Percentiles rank a stretch among this genome's conserved stretches.
Conservation (phyloP, 495 filamentous ascomycete genomes). For the Penicillium pulvis region DNA sequence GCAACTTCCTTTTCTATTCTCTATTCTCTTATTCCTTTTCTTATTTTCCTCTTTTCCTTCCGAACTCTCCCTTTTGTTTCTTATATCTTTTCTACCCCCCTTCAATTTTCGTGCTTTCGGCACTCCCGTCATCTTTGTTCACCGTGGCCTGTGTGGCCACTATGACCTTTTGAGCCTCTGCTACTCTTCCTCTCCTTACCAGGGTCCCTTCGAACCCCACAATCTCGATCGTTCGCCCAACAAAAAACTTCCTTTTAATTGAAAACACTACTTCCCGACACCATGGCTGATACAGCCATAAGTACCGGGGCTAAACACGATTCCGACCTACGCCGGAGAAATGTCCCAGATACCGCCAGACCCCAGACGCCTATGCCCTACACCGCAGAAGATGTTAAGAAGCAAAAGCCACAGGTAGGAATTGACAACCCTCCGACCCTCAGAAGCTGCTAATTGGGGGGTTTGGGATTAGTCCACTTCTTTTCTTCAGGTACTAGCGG, state of each 20-base stretch:
- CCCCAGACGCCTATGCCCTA: slow-evolving; percentile 36
- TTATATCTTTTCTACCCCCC: slow-evolving; percentile 15
- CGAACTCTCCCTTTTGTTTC: slow-evolving; percentile 3
- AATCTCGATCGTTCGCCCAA: not conserved
- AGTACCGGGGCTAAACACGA: slow-evolving; percentile 69
- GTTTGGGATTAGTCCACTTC: slow-evolving; percentile 30
- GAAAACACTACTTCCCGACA: slow-evolving; percentile 6
- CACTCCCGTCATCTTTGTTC: slow-evolving; percentile 10
- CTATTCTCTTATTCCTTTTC: slow-evolving; percentile 6
- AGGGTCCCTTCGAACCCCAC: not conserved
- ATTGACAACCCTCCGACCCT: not conserved
- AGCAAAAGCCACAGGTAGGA: slow-evolving; percentile 49
- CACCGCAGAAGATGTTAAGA: slow-evolving; percentile 62
- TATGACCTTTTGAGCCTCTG: slow-evolving; percentile 15
- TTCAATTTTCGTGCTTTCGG: slow-evolving; percentile 6
- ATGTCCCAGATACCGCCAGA: slow-evolving; percentile 58
- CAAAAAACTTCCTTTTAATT: not conserved
- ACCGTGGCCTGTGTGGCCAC: slow-evolving; percentile 15
- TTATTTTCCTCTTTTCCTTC: slow-evolving; percentile 14
- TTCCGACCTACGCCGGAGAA: slow-evolving; percentile 73
- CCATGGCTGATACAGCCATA: slow-evolving; percentile 43
- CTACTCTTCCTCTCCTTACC: slow-evolving; percentile 12
- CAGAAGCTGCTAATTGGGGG: not conserved
- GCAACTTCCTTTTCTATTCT: not conserved
- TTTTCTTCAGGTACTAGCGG: slow-evolving; percentile 65